Evolutionary conservation across 257 asterid genomes (phyloP).

Genomic region (Plantago ovata): DNA sequence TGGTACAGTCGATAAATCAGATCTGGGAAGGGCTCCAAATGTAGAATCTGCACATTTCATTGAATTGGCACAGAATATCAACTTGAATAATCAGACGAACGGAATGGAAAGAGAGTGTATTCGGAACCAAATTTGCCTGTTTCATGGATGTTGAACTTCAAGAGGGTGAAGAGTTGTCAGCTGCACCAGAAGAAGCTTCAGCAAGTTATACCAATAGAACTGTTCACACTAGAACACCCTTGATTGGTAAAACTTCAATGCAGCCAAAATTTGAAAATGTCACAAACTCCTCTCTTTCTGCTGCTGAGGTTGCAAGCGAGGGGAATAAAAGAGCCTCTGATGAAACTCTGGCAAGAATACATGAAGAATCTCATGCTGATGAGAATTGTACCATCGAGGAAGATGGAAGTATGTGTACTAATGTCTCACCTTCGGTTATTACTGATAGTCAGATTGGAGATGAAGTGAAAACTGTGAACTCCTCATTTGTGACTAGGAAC

Average conservation of each 20-base stretch:
- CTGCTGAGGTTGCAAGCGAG: constrained; percentile 29
- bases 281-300: constrained; percentile 23
- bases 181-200: constrained; percentile 4
- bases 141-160: not conserved
- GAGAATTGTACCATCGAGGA: constrained; percentile 22
- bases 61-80: not conserved
- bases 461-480: constrained; percentile 20
- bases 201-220: not conserved
- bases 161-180: not conserved
- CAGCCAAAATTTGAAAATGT: constrained; percentile 10
- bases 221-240: constrained; percentile 19
- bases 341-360: constrained; percentile 12
- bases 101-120: not conserved
- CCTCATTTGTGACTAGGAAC: constrained; percentile 17
- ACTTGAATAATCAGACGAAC: not conserved
- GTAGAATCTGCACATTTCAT: not conserved
- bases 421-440: constrained; percentile 16
- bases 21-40: not conserved
- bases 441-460: constrained; percentile 20
- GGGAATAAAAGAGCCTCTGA: constrained; percentile 16
- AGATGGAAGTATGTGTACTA: constrained; percentile 13
- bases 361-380: constrained; percentile 19
- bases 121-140: not conserved
- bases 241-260: not conserved
- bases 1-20: not conserved